These are phyloP conservation scores for Tardiomyces digboiensis DNA, from an alignment of 1,139 yeast genomes.

Conservation along the genomic window DNA sequence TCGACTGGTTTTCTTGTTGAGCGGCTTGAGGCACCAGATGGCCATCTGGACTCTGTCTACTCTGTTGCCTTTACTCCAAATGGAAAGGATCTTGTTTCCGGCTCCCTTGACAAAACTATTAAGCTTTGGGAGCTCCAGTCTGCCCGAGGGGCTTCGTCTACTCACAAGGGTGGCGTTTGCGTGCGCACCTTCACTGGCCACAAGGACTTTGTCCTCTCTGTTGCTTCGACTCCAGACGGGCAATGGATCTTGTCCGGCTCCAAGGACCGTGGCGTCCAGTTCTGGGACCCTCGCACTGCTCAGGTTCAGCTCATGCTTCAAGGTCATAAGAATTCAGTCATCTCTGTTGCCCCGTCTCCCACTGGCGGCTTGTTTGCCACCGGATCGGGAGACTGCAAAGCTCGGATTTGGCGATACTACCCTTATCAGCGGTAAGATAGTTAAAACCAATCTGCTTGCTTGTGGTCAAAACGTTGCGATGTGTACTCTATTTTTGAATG, in stretches of 20 bases:
- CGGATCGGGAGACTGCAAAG: constrained; percentile 97
- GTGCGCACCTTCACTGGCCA: constrained; percentile 95
- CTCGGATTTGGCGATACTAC: constrained; percentile 79
- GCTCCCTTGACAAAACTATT: constrained; percentile 92
- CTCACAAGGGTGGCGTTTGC: constrained; percentile 43
- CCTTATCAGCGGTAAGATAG: constrained; percentile 6
- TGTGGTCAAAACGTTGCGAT: neutral
- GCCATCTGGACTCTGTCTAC: constrained; percentile 95
- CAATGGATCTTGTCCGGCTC: constrained; percentile 91
- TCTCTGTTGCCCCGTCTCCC: constrained; percentile 84
- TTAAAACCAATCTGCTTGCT: neutral
- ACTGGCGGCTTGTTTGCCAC: constrained; percentile 87
- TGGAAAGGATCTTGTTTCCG: constrained; percentile 89
- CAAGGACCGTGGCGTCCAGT: constrained; percentile 93
- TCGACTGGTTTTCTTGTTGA: constrained; percentile 83
- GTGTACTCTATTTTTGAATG: neutral
- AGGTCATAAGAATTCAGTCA: constrained; percentile 95
- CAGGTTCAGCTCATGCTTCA: constrained; percentile 93
- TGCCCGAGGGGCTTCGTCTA: constrained; percentile 30
- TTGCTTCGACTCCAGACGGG: constrained; percentile 90
- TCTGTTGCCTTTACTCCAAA: constrained; percentile 90
- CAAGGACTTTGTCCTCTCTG: constrained; percentile 91
- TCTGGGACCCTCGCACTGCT: constrained; percentile 93
- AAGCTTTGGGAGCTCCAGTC: constrained; percentile 85
- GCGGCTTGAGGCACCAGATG: constrained; percentile 89